phyloP scores from a whole-genome alignment of 441 rosid species.

The Syzygium syzygioides region DNA sequence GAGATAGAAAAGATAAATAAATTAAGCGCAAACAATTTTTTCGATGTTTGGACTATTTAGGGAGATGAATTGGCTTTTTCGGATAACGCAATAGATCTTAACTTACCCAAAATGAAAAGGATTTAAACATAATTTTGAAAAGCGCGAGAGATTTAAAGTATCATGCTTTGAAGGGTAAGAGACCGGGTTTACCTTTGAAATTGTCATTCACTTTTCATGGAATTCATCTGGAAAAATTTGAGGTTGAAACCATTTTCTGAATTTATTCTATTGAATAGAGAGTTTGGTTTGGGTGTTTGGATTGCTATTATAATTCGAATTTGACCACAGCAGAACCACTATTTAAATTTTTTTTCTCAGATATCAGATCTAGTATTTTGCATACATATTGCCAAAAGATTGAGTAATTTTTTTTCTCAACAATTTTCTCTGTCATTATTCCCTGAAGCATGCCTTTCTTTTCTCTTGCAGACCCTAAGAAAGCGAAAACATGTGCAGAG shows the following conservation, averaged over 20 bases:
- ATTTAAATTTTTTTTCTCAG: neutral
- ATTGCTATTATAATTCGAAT: neutral
- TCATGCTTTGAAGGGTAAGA: neutral
- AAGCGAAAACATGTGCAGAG: neutral
- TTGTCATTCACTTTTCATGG: neutral
- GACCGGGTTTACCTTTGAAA: neutral
- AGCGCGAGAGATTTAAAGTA: too few species aligned
- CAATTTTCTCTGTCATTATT: neutral
- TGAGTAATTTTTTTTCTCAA: neutral
- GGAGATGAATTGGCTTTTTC: too few species aligned
- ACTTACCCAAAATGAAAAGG: too few species aligned
- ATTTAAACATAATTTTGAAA: too few species aligned
- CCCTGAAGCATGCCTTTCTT: neutral
- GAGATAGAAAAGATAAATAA: neutral
- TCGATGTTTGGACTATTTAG: too few species aligned
- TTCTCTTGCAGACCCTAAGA: neutral
- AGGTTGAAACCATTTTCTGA: neutral
- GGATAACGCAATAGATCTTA: too few species aligned
- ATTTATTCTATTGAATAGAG: neutral
- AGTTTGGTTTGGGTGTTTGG: neutral
- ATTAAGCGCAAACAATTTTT: too few species aligned
- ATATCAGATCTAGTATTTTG: neutral
- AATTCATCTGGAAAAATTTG: neutral
- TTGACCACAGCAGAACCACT: neutral
- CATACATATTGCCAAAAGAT: neutral